Evolutionary conservation across 2,329 filamentous ascomycete genomes (phyloP).

Genomic region (Diaporthe capsici): DNA sequence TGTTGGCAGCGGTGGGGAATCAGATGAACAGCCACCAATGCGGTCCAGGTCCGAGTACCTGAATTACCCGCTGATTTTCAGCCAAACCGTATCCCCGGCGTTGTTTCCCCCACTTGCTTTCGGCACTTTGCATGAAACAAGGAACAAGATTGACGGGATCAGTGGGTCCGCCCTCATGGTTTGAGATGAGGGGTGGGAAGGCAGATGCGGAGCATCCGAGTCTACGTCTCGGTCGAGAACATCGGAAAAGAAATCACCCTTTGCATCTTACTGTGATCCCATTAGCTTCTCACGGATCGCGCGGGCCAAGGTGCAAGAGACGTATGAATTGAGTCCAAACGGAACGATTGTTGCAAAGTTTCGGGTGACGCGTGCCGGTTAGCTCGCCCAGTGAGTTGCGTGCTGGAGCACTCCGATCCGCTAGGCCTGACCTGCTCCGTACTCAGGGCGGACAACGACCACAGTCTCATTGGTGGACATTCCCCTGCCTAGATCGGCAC

Average conservation of each 20-base stretch:
- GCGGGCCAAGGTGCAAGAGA: not conserved
- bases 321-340: not conserved
- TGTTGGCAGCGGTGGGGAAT: not conserved
- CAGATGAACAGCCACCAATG: constrained; percentile 23
- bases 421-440: constrained; percentile 15
- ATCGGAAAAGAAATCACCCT: not conserved
- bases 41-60: not conserved
- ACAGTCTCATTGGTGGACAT: constrained; percentile 39
- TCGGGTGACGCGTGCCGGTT: not conserved
- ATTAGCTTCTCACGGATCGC: not conserved
- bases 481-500: not conserved
- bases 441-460: not conserved
- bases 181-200: not conserved
- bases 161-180: constrained; percentile 21
- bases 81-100: constrained; percentile 1
- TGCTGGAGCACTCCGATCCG: constrained; percentile 34
- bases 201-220: not conserved
- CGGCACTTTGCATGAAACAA: constrained; percentile 26
- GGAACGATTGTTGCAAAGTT: not conserved
- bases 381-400: constrained; percentile 10
- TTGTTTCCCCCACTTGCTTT: constrained; percentile 23
- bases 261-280: not conserved
- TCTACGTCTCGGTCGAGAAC: not conserved
- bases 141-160: constrained; percentile 30
- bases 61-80: not conserved